Evolutionary conservation across 495 filamentous ascomycete genomes (phyloP), one percentile per base, ranked within the genome.

Genomic region (Penicillium alfredii): DNA sequence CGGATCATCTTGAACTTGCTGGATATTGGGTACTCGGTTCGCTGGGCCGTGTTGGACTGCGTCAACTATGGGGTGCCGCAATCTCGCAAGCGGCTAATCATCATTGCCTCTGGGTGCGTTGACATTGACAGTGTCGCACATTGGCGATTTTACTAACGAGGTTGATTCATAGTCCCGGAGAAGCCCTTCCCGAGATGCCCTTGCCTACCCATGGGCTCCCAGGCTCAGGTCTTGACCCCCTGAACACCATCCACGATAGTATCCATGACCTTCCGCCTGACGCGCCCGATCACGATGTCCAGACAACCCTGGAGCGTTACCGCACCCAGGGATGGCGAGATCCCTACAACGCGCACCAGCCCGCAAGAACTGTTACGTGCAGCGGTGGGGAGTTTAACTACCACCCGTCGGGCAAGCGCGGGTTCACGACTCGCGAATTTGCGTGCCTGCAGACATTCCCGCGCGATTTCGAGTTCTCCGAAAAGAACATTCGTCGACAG

Each of bases 401-500:
- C 18, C 86, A 96, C 44, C 86, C 80, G 1, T 69, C 53, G 6
- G 90, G 87, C 0, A 49, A 40, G n/a, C 59, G 90, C 0, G 56
- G 67, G 0, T 86, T 84, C 38, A 93, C 83, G 0, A 44, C 74
- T 0, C 73, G 82, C 0, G 92, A 98, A 44, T 73, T 83, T 21
- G 85, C 90, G 0, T 68, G 74, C 8, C 50, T 96, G 2, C 84
- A 92, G 40, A 78, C 77, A 0, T 96, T 95, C 33, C 86, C 88
- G 0, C 8, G 63, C 0, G 57, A 64, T 2, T 82, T 86, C 58
- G 53, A 62, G 2, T 94, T 94, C 42, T 47, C 58, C 0, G 27
- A 36, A 0, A 38, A 27, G 0, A 46, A 52, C 2, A 61, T 78
- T 2, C 77, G 73, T 38, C 81, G 70, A 45, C 86, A 92, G 51